phyloP scores from a whole-genome alignment of 192 early-diverging fungal species.

The Cetraspora pellucida region DNA sequence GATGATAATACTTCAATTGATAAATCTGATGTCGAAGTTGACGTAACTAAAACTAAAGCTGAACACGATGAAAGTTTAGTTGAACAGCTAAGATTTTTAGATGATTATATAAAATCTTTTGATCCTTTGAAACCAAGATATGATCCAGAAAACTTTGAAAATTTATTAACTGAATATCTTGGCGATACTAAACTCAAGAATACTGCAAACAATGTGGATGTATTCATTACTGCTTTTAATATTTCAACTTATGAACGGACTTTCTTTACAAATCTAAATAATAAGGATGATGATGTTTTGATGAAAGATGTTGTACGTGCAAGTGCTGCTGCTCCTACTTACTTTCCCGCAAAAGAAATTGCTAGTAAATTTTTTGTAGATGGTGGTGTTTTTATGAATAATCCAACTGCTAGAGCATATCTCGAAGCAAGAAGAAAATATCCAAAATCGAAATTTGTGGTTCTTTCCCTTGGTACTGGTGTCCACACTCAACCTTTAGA shows the following conservation, averaged over 20 bases:
- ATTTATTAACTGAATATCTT: neutral
- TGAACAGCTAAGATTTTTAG: no score
- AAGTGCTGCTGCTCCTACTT: constrained; percentile 19
- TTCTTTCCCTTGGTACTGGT: neutral
- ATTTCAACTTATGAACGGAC: neutral
- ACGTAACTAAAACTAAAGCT: no score
- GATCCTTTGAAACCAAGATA: neutral
- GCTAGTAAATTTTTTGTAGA: neutral
- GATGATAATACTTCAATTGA: no score
- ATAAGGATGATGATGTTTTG: neutral
- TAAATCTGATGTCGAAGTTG: no score
- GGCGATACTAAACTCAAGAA: neutral
- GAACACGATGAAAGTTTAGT: no score
- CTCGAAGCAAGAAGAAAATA: constrained; percentile 1
- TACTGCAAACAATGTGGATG: neutral
- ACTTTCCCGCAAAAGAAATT: constrained; percentile 12
- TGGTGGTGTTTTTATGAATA: constrained; percentile 19
- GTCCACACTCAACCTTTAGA: no score
- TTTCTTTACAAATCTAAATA: neutral
- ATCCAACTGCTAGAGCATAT: neutral
- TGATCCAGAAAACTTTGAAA: neutral
- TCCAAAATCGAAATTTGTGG: neutral
- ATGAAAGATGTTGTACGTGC: constrained; percentile 6
- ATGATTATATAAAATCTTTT: no score
- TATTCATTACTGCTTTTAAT: neutral